Base-by-base conservation (phyloP, 139 green algal species). In the Protoeuglena noctilucae region DNA sequence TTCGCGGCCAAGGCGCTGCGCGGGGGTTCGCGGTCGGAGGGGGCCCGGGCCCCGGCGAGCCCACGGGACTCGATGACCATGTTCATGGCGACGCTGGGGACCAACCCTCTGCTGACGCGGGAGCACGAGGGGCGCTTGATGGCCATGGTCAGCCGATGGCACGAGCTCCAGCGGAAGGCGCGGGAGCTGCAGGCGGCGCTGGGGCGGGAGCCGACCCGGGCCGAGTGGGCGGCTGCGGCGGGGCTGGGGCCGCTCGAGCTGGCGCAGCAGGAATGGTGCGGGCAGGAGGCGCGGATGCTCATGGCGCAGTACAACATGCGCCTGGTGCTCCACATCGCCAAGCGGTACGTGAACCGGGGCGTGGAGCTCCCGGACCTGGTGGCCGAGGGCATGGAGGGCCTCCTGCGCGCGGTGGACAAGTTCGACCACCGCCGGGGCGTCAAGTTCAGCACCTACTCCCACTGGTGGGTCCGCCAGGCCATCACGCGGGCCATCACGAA, bases 221-320 rank as follows among this genome's bases (percentile, higher is more conserved):
- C 7, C 34, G 34, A 43, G n/a, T n/a, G n/a, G n/a, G n/a, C n/a
- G 34, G 9, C 12, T 12, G 34, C 34, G 34, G 34, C 7, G 34
- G 34, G 9, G 9, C 34, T 43, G 9, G 34, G 34, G 34, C 34
- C 9, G 9, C 34, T 12, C 34, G 12, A 12, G 9, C 34, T 43
- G 9, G 12, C 34, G 9, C 9, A 43, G 34, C 7, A 7, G 9
- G 34, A 43, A 43, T 86, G 40, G 22, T 57, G 16, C 63, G 76
- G 80, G 16, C 48, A 76, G 30, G 51, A 61, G 22, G 80, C 82
- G 41, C 88, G 86, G 57, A 62, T 79, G 47, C 28, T 72, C 31
- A 95, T 98, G 84, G 63, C 97, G 22, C 62, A 73, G 40, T 69
- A 70, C 61, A 99, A 99, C 77, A 79, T 89, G 64, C 75, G 88